Evolutionary conservation across 345 rosid genomes (phyloP).

Genomic region (Rhodamnia argentea): DNA sequence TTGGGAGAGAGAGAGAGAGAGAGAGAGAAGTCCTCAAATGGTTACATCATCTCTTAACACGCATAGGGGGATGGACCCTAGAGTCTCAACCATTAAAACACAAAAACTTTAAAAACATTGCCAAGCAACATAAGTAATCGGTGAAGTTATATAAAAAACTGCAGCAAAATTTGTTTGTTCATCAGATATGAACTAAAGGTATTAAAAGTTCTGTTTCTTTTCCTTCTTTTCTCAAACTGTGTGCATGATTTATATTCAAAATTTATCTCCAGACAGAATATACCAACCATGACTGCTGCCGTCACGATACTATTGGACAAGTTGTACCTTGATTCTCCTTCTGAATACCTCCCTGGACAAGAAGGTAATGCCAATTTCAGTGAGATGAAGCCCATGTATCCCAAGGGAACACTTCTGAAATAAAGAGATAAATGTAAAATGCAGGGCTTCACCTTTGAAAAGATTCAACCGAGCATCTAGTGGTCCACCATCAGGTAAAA

Average conservation of each 20-base stretch:
- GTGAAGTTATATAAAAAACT: neutral
- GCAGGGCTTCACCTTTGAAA: constrained; percentile 24
- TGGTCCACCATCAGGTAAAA: constrained; percentile 32
- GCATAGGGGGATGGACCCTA: neutral
- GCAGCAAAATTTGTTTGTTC: neutral
- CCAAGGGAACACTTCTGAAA: neutral
- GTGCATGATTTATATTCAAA: neutral
- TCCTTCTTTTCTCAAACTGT: neutral
- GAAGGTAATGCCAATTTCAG: neutral
- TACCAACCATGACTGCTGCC: constrained; percentile 27
- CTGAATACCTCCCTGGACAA: constrained; percentile 37
- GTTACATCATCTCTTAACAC: neutral
- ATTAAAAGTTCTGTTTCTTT: neutral
- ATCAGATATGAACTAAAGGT: neutral
- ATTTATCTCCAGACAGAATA: neutral
- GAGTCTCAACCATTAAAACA: neutral
- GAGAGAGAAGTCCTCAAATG: neutral
- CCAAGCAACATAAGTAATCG: neutral
- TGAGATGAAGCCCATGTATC: neutral
- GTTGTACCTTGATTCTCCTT: constrained; percentile 51
- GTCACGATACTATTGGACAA: constrained; percentile 14
- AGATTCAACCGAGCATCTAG: constrained; percentile 44
- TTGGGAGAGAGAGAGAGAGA: neutral
- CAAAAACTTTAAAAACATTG: neutral
- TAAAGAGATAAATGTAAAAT: neutral